A percentile compares a stretch with the other conserved stretches of the same genome.
These are phyloP conservation scores for Pythium apleroticum DNA, from an alignment of 352 stramenopile species.

Conservation along the genomic window DNA sequence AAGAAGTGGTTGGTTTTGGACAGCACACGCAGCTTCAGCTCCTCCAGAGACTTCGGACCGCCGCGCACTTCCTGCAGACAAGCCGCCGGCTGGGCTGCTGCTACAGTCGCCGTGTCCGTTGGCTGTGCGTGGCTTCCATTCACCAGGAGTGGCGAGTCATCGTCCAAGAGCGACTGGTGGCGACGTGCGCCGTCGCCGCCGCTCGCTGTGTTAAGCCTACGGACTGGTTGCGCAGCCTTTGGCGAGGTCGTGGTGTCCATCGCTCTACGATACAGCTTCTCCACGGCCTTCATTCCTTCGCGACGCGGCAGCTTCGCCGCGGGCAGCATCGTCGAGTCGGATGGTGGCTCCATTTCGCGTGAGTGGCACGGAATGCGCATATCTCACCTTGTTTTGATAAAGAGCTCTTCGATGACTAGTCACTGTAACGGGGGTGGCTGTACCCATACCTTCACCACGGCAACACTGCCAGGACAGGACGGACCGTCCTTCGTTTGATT, in stretches of 20 bases:
- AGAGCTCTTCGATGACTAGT: no score
- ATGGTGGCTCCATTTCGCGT: constrained; percentile 12
- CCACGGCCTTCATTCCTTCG: constrained; percentile 27
- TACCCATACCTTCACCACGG: no score
- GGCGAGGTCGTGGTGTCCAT: neutral
- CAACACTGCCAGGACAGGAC: no score
- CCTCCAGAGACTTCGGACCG: constrained; percentile 48
- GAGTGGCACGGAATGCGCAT: neutral
- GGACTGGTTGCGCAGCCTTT: neutral
- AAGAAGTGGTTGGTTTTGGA: constrained; percentile 51
- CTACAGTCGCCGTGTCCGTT: constrained; percentile 14
- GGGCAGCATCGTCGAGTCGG: constrained; percentile 15
- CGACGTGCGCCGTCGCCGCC: constrained; percentile 33
- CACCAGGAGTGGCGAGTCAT: constrained; percentile 12
- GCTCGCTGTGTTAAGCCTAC: constrained; percentile 18
- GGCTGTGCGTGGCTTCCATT: neutral
- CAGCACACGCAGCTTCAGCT: constrained; percentile 61
- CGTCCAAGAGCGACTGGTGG: constrained; percentile 51
- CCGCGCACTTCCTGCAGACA: constrained; percentile 38
- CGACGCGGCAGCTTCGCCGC: constrained; percentile 26
- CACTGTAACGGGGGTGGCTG: no score
- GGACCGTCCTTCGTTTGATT: no score
- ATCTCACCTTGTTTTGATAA: constrained; percentile 7
- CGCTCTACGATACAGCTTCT: constrained; percentile 23
- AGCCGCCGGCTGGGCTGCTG: constrained; percentile 2